These are phyloP conservation scores for Phytophthora multivora DNA, from an alignment of 352 stramenopile genomes.

Conservation along the genomic window DNA sequence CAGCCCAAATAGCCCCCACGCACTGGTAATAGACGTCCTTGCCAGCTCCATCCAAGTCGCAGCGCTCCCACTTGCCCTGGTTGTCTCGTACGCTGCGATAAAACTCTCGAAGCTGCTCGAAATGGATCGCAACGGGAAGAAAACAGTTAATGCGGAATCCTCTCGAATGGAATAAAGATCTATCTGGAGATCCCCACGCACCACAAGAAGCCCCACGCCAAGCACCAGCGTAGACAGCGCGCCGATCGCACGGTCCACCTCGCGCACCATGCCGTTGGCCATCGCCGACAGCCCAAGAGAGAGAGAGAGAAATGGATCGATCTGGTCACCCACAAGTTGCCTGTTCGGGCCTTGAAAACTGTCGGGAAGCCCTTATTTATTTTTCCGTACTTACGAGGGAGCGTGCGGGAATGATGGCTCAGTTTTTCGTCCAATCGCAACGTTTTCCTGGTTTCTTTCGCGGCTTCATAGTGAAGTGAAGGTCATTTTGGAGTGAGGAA, in stretches of 20 bases:
- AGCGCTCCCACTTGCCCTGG: conserved; percentile 63
- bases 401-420: conserved; percentile 1
- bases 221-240: conserved; percentile 76
- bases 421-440: conserved; percentile 20
- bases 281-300: conserved; percentile 27
- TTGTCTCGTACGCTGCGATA: conserved; percentile 55
- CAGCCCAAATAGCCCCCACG: conserved; percentile 10
- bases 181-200: conserved; percentile 26
- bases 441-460: conserved; percentile 12
- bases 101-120: conserved; percentile 60
- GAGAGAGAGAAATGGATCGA: background rate
- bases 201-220: conserved; percentile 73
- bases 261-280: conserved; percentile 66
- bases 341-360: conserved; percentile 22
- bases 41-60: conserved; percentile 44
- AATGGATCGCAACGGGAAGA: conserved; percentile 3
- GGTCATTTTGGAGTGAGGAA: background rate
- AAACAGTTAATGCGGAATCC: conserved; percentile 8
- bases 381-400: conserved; percentile 24
- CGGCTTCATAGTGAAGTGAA: background rate
- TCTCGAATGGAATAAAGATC: conserved; percentile 2
- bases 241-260: conserved; percentile 80
- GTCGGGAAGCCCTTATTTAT: conserved; percentile 30
- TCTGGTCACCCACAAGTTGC: background rate
- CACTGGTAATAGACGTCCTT: conserved; percentile 84